Conservation (phyloP, 345 rosid genomes). For the Eutrema yunnanense region DNA sequence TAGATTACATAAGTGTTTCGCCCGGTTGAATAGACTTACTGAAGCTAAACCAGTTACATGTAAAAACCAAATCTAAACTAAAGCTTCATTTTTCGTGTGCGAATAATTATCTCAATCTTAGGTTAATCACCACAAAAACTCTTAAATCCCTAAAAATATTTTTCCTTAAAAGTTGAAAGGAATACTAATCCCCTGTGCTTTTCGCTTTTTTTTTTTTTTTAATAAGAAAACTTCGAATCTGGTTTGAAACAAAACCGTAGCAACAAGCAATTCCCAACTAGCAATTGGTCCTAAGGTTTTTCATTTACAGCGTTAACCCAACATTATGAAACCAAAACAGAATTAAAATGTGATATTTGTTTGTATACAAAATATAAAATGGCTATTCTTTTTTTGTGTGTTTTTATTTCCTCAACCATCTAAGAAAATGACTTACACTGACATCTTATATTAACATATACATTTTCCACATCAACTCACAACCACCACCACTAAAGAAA, state of each 20-base stretch:
- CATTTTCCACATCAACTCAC: neutral
- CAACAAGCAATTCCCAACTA: no score
- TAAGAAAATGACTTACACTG: neutral
- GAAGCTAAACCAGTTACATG: neutral
- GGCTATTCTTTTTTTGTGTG: no score
- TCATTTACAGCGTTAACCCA: neutral
- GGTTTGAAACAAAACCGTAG: neutral
- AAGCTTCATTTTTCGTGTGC: neutral
- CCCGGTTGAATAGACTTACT: neutral
- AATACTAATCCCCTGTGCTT: no score
- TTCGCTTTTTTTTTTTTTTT: no score
- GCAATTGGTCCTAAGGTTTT: neutral
- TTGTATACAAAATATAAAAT: neutral
- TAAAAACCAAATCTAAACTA: neutral
- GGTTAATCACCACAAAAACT: neutral
- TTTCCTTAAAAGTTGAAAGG: no score
- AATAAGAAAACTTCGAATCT: neutral
- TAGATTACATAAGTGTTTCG: neutral
- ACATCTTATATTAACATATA: neutral
- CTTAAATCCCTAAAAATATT: no score
- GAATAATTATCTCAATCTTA: neutral
- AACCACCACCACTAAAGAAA: slow-evolving; percentile 7
- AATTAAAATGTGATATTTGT: neutral
- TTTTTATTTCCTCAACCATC: neutral
- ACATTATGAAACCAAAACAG: neutral